Conservation (phyloP, 768 basidiomycete species). For the Dacryopinax spathularia region DNA sequence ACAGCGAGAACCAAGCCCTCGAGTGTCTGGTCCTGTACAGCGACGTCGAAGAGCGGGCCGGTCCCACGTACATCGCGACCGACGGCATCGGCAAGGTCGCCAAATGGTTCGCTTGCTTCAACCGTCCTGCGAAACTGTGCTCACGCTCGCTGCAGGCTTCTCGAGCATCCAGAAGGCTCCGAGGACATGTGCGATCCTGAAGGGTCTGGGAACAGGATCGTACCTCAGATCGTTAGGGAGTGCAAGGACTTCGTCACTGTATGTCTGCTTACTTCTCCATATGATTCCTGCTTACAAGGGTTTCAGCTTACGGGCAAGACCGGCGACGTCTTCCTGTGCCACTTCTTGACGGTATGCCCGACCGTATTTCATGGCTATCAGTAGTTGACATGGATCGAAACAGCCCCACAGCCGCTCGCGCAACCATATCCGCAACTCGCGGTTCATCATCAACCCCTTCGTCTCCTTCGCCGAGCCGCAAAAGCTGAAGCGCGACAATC, state of each 20-base stretch:
- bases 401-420: slow-evolving; percentile 2
- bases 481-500: slow-evolving; percentile 1
- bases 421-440: neutral
- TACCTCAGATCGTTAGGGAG: neutral
- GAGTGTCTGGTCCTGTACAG: slow-evolving; percentile 39
- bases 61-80: slow-evolving; percentile 48
- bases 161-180: neutral
- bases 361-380: neutral
- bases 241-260: slow-evolving; percentile 2
- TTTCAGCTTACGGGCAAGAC: neutral
- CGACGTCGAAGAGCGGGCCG: slow-evolving; percentile 40
- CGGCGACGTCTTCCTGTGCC: neutral
- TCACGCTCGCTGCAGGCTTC: neutral
- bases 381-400: neutral
- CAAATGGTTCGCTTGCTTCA: slow-evolving; percentile 9
- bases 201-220: neutral
- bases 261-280: neutral
- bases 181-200: slow-evolving; percentile 1
- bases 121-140: neutral
- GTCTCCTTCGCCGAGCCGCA: neutral
- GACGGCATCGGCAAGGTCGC: slow-evolving; percentile 32
- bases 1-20: neutral
- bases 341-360: neutral
- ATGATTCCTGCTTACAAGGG: neutral
- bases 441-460: slow-evolving; percentile 1